Evolutionary conservation across 345 rosid species (phyloP), one percentile per base, ranked within the genome.

Genomic region (Turritis glabra): DNA sequence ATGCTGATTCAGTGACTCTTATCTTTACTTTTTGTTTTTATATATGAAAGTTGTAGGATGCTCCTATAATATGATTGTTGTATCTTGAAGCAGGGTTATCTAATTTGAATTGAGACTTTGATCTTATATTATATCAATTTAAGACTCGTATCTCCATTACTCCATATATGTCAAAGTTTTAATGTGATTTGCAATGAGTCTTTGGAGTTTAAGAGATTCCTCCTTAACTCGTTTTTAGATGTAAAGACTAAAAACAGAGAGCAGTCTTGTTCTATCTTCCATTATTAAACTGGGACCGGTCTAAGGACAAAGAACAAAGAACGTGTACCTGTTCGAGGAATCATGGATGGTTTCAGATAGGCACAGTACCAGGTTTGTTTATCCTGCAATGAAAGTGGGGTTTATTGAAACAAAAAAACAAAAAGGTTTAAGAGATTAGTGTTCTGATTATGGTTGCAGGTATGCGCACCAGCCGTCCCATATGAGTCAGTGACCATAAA

Each of bases 41-140:
- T 41, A 14, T 64, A 29, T 1, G 14, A 18, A 47, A 17, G 38
- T 64, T 47, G 26, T 80, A 80, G 4, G 84, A 86, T 59, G 26
- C 43, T 38, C 48, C 8, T 38, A 60, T n/a, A 60, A 21, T 26
- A 38, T 3, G 13, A 37, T 3, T 11, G 40, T 60, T 37, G 21
- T 38, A 43, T n/a, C 9, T 43, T 43, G 21, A 43, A n/a, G 2
- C 48, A n/a, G 48, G 48, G 48, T 43, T 43, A n/a, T 25, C 25
- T 48, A 5, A 48, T 48, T 19, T 10, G 23, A 47, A 47, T 47
- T 47, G 52, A 47, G 8, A 47, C 53, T 47, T 47, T 19, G 53
- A 10, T 47, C 23, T 47, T 47, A 6, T n/a, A 5, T 47, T 19
- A 21, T 21, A 21, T 43, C 8, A 38, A 12, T 38, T 38, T 38